Evolutionary conservation across 148 eudicot species (phyloP).

Genomic region (Diospyros kaki): DNA sequence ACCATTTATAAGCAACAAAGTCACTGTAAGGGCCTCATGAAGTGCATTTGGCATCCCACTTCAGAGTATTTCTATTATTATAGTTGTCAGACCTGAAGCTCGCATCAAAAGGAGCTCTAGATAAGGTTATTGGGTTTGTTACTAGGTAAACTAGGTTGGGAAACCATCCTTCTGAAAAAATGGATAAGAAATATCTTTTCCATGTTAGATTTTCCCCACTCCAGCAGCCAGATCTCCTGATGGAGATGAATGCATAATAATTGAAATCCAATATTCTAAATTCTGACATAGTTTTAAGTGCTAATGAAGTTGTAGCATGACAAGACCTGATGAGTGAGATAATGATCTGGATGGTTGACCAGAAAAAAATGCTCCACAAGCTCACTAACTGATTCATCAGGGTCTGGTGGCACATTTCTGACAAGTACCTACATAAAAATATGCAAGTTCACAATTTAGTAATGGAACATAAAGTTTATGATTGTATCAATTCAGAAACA

Average conservation of each 20-base stretch:
- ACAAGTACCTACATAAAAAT: constrained; percentile 54
- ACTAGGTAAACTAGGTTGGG: neutral
- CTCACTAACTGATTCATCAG: constrained; percentile 55
- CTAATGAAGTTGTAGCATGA: neutral
- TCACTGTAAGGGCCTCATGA: neutral
- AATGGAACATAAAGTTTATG: neutral
- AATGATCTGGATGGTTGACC: constrained; percentile 70
- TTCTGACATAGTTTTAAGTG: neutral
- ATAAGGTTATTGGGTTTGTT: neutral
- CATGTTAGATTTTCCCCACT: neutral
- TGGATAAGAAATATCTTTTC: neutral
- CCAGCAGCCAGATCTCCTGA: neutral
- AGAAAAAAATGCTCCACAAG: constrained; percentile 68
- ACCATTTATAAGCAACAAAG: neutral
- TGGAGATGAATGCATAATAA: neutral
- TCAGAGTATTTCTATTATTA: neutral
- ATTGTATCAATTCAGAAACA: neutral
- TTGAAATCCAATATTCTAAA: neutral
- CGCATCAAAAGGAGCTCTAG: neutral
- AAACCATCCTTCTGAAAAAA: neutral
- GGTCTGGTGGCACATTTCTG: constrained; percentile 64
- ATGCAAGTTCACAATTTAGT: constrained; percentile 4
- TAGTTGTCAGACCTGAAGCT: neutral
- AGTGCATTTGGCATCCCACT: neutral
- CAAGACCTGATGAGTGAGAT: constrained; percentile 64